phyloP scores from a whole-genome alignment of 1,139 yeast genomes.

The Debaryomyces sp. region DNA sequence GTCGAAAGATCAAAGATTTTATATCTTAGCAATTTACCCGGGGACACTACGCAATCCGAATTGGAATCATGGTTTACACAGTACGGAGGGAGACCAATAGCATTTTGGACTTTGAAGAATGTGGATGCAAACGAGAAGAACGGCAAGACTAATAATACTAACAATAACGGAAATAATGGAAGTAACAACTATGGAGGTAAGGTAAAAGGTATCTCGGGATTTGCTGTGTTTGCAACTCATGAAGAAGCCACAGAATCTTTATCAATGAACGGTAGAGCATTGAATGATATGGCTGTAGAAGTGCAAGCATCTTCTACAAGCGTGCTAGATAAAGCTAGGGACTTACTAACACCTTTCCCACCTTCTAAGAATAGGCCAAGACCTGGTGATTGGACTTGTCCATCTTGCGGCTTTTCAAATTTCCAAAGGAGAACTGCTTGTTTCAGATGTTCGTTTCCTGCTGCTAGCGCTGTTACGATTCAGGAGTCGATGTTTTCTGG shows the following conservation, averaged over 20 bases:
- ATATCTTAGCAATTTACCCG: slow-evolving; percentile 75
- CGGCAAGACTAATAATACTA: slow-evolving; percentile 8
- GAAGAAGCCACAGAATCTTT: slow-evolving; percentile 84
- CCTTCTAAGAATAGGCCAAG: slow-evolving; percentile 88
- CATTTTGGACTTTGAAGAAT: slow-evolving; percentile 82
- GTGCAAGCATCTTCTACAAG: slow-evolving; percentile 83
- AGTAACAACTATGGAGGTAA: slow-evolving; percentile 13
- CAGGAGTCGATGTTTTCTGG: slow-evolving; percentile 47
- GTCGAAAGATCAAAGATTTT: slow-evolving; percentile 78
- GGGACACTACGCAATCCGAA: slow-evolving; percentile 88
- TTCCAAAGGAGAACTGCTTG: slow-evolving; percentile 95
- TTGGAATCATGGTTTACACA: slow-evolving; percentile 91
- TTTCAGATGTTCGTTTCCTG: slow-evolving; percentile 89
- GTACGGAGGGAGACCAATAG: slow-evolving; percentile 82
- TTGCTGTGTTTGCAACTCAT: slow-evolving; percentile 82
- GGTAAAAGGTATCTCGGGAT: slow-evolving; percentile 59
- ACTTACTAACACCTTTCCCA: slow-evolving; percentile 81
- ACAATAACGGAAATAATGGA: slow-evolving; percentile 3
- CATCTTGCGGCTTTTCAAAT: slow-evolving; percentile 92
- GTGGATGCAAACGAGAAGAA: slow-evolving; percentile 38
- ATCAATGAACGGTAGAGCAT: slow-evolving; percentile 75
- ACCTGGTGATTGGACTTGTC: slow-evolving; percentile 98
- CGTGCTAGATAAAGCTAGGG: slow-evolving; percentile 80
- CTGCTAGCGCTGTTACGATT: slow-evolving; percentile 68
- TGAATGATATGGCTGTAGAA: slow-evolving; percentile 76